Evolutionary conservation across 306 rosid species (phyloP), one percentile per base, ranked within the genome.

Genomic region (Acacia crassicarpa): DNA sequence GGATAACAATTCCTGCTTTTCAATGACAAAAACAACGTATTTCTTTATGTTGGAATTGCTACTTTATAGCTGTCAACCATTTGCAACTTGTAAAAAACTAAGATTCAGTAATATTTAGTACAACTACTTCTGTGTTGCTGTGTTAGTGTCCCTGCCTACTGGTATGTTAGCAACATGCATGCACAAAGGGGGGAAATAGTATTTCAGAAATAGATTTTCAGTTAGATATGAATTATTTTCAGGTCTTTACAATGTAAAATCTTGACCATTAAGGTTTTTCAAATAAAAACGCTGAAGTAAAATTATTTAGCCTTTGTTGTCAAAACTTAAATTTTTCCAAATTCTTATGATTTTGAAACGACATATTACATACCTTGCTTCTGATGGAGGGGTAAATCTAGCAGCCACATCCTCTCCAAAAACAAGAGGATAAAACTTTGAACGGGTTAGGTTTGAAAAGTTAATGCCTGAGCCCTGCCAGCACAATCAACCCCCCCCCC

Each of bases 1-100:
- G 98, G 99, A 80, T 80, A 80, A 84, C 99, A 95, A 48, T 93
- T 92, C 75, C 99, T 93, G 91, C 94, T 85, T 38, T 84, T 82
- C 14, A 78, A 16, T 59, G 32, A 51, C 71, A 72, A 56, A 56
- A 16, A 30, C 71, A 77, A 40, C 22, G 65, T 32, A 38, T 61
- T 61, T 72, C 49, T 12, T 53, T 43, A 3, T 72, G 43, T 22
- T 45, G 22, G 20, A 33, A 67, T n/a, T 38, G 54, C 45, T 54
- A 41, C 65, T 44, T 4, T 48, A 32, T 11, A 38, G 44, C 33
- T 62, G 40, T 6, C 73, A 27, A 78, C 41, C 54, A 59, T 59
- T n/a, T 59, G 30, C 7, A 38, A 67, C 48, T 19, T 38, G 3
- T 67, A 38, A 22, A 45, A 44, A 76, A 62, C 74, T 67, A 67